Evolutionary conservation across 202 grass and related monocot genomes (phyloP).

Genomic region (Schoenoplectus triqueter): DNA sequence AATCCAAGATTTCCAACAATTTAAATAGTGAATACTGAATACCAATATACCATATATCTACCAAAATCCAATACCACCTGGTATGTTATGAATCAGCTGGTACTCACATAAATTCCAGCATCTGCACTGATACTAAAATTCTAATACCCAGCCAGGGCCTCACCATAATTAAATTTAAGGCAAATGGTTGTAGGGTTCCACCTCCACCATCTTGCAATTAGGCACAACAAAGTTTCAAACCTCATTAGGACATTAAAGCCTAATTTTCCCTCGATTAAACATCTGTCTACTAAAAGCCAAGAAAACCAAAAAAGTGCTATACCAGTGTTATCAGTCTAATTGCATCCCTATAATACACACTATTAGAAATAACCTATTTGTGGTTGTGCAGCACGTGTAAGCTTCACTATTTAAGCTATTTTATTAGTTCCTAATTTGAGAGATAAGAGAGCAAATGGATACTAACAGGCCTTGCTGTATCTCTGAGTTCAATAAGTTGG

Average conservation of each 20-base stretch:
- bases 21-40: neutral
- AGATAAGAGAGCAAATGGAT: conserved; percentile 47
- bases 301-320: neutral
- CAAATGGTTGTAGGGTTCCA: neutral
- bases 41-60: conserved; percentile 1
- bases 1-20: conserved; percentile 40
- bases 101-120: neutral
- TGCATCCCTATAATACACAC: neutral
- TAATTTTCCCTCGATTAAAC: neutral
- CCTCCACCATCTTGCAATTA: neutral
- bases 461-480: conserved; percentile 91
- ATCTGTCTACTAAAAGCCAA: neutral
- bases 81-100: neutral
- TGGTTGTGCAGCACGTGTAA: neutral
- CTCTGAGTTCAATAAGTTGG: conserved; percentile 86
- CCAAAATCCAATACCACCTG: neutral
- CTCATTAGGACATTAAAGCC: neutral
- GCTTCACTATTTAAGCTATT: neutral
- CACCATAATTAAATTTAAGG: neutral
- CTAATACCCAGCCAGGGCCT: neutral
- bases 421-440: conserved; percentile 21
- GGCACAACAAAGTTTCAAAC: neutral
- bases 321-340: neutral
- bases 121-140: neutral
- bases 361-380: neutral